phyloP scores from a whole-genome alignment of 2,329 filamentous ascomycete genomes.

The Botrytis medusae region DNA sequence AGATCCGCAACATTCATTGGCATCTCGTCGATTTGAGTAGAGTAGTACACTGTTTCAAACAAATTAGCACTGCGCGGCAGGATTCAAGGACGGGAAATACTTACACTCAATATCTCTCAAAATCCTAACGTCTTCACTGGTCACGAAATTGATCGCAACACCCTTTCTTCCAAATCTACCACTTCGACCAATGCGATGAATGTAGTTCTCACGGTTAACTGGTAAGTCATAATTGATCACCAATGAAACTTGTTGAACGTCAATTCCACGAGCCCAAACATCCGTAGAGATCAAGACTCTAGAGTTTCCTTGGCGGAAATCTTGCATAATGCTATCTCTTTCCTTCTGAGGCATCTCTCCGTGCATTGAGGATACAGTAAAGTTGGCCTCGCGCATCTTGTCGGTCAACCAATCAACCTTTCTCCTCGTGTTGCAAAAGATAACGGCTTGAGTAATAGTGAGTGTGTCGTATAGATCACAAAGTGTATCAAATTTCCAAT shows the following conservation, averaged over 20 bases:
- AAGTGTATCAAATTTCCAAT: slow-evolving; percentile 99
- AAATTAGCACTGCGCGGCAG: background rate
- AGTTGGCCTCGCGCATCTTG: slow-evolving; percentile 99
- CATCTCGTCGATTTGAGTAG: slow-evolving; percentile 79
- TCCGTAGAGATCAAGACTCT: slow-evolving; percentile 96
- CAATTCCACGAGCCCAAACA: slow-evolving; percentile 97
- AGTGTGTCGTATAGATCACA: slow-evolving; percentile 98
- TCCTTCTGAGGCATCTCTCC: slow-evolving; percentile 99
- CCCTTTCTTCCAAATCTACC: slow-evolving; percentile 96
- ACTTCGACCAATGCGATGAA: slow-evolving; percentile 94
- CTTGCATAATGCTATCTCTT: slow-evolving; percentile 98
- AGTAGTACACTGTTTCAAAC: slow-evolving; percentile 60
- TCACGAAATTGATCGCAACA: slow-evolving; percentile 99
- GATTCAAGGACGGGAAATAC: slow-evolving; percentile 40
- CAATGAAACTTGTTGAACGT: slow-evolving; percentile 95
- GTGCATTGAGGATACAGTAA: slow-evolving; percentile 98
- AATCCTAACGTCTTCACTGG: slow-evolving; percentile 95
- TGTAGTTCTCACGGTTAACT: slow-evolving; percentile 99
- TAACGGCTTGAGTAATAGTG: slow-evolving; percentile 97
- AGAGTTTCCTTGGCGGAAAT: slow-evolving; percentile 95
- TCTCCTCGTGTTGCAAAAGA: slow-evolving; percentile 98
- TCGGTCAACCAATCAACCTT: slow-evolving; percentile 99
- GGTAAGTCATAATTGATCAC: slow-evolving; percentile 99
- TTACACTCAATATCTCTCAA: slow-evolving; percentile 91
- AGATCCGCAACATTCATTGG: slow-evolving; percentile 67